These are phyloP conservation scores for Lepraria neglecta DNA, from an alignment of 495 filamentous ascomycete species.

Conservation along the genomic window DNA sequence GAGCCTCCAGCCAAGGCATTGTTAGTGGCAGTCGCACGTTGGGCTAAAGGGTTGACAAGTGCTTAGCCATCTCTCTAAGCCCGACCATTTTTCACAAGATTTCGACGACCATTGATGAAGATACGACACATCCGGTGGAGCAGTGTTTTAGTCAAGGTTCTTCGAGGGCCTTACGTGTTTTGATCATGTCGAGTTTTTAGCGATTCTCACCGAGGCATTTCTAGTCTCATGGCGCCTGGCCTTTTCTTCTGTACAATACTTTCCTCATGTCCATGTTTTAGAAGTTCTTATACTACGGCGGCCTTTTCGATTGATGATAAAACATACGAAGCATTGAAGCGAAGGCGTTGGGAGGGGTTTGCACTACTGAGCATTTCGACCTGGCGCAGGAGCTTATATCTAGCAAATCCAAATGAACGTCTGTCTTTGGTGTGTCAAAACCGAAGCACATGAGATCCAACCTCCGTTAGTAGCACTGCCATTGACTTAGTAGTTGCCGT, in stretches of 20 bases:
- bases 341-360: slow-evolving; percentile 14
- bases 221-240: too few relatives aligned
- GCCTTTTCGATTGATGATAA: neutral
- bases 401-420: neutral
- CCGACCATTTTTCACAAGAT: slow-evolving; percentile 1
- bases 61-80: neutral
- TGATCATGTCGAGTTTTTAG: slow-evolving; percentile 2
- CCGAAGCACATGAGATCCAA: neutral
- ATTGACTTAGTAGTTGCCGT: too few relatives aligned
- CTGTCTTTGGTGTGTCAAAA: neutral
- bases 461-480: too few relatives aligned
- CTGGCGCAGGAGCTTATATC: neutral
- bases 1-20: slow-evolving; percentile 45
- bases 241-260: neutral
- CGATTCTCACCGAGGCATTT: neutral
- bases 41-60: slow-evolving; percentile 32
- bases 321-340: slow-evolving; percentile 8
- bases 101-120: slow-evolving; percentile 9
- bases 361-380: slow-evolving; percentile 1
- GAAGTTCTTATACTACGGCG: neutral
- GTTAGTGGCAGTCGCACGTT: slow-evolving; percentile 47
- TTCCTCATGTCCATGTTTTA: slow-evolving; percentile 1
- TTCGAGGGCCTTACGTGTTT: neutral
- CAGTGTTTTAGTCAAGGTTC: neutral
- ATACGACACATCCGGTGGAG: neutral